A percentile compares a stretch with the other conserved stretches of the same genome.
Conservation (phyloP, 495 filamentous ascomycete species). For the Talaromyces borbonicus region DNA sequence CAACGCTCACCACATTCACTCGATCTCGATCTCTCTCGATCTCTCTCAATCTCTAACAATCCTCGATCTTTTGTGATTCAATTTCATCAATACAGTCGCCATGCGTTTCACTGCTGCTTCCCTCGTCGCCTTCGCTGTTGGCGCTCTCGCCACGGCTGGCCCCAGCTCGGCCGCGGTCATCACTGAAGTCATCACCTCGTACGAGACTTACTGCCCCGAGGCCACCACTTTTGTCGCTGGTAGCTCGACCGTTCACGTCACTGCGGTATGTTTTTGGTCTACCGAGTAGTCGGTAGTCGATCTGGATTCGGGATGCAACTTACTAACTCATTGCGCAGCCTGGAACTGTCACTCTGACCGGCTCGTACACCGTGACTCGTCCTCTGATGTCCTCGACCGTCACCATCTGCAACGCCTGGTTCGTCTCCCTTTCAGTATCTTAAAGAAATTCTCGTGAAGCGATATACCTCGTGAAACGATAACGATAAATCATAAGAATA, state of each 20-base stretch:
- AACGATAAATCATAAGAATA: no score
- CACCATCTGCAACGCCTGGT: slow-evolving; percentile 60
- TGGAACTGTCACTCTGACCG: slow-evolving; percentile 70
- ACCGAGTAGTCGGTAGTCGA: slow-evolving; percentile 7
- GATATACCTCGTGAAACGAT: no score
- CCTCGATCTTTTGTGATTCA: no score
- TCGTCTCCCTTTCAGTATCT: slow-evolving; percentile 17
- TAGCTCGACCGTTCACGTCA: slow-evolving; percentile 68
- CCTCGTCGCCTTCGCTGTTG: slow-evolving; percentile 52
- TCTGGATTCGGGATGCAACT: slow-evolving; percentile 11
- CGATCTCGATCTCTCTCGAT: slow-evolving; percentile 3
- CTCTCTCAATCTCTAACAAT: slow-evolving; percentile 11
- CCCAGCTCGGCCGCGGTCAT: slow-evolving; percentile 33
- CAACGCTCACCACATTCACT: slow-evolving; percentile 14
- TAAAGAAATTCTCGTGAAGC: no score
- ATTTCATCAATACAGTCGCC: slow-evolving; percentile 37
- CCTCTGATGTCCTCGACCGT: slow-evolving; percentile 53
- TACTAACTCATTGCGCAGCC: slow-evolving; percentile 45
- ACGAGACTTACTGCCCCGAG: slow-evolving; percentile 80
- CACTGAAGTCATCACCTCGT: slow-evolving; percentile 70
- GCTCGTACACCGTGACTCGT: slow-evolving; percentile 54
- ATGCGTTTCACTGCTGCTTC: slow-evolving; percentile 79
- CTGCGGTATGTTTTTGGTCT: slow-evolving; percentile 43
- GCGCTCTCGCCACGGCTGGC: slow-evolving; percentile 12
- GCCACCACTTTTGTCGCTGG: slow-evolving; percentile 62